Conservation (phyloP, 176 grass and related monocot genomes). For the Saccharum spontaneum region DNA sequence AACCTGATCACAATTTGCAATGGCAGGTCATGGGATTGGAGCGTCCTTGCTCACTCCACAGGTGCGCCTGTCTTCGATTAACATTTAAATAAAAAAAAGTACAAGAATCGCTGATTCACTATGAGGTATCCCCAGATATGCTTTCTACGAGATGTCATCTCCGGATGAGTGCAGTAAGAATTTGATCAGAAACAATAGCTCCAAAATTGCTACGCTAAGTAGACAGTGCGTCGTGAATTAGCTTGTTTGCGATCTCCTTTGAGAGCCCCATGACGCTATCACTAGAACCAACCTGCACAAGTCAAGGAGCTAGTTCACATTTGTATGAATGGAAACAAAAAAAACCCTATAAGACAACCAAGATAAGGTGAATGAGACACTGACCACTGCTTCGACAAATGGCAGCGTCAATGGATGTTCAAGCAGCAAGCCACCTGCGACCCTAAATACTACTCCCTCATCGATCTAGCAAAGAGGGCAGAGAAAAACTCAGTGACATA, state of each 20-base stretch:
- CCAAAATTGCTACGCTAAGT: slow-evolving; percentile 10
- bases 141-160: not conserved
- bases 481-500: slow-evolving; percentile 1
- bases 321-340: slow-evolving; percentile 19
- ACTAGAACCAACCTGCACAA: slow-evolving; percentile 63
- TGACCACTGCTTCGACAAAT: slow-evolving; percentile 95
- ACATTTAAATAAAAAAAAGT: not conserved
- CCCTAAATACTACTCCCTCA: slow-evolving; percentile 86
- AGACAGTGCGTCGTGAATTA: slow-evolving; percentile 54
- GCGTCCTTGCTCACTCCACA: not conserved
- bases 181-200: not conserved
- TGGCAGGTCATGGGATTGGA: not conserved
- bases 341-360: not conserved
- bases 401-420: slow-evolving; percentile 83
- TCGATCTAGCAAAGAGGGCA: slow-evolving; percentile 54
- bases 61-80: not conserved
- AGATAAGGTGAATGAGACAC: slow-evolving; percentile 25
- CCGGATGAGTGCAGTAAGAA: not conserved
- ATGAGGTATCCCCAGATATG: not conserved
- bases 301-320: not conserved
- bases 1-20: not conserved
- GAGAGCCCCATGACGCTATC: slow-evolving; percentile 91
- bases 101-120: not conserved
- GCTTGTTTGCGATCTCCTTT: slow-evolving; percentile 68
- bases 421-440: slow-evolving; percentile 80